Evolutionary conservation across 2,329 filamentous ascomycete genomes (phyloP), one percentile per base, ranked within the genome.

Genomic region (Paracoccidioides lutzii): DNA sequence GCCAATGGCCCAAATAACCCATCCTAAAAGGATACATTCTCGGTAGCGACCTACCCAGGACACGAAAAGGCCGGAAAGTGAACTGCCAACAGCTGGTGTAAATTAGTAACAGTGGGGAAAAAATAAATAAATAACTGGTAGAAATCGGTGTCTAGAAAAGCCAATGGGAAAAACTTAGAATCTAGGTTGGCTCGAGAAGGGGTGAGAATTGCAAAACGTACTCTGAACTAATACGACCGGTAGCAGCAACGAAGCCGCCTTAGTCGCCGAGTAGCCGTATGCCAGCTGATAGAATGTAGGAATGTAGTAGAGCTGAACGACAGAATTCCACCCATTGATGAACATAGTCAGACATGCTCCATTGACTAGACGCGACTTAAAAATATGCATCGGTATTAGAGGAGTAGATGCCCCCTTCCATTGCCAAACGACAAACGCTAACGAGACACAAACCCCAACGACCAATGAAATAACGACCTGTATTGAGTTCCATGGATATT

Each of bases 271-370:
- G 50, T 71, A 70, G 15, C 67, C 66, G 28, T 75, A 73, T 1
- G 77, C 78, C 54, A 82, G 78, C 63, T 84, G 81, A 46, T 80
- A 79, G 63, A 81, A 84, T 0, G 82, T 72, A 0, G 81, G 81
- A 2, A 84, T 70, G 60, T 80, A 84, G 65, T 83, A 84, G 2
- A 83, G 65, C 58, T 81, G 78, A n/a, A 79, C 74, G 30, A 81
- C 69, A 55, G 80, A 80, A 59, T 80, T 80, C 78, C 79, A 81
- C 3, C 79, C 78, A 52, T 81, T 80, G 62, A 81, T 75, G 40
- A 78, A 76, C 76, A 79, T 80, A 14, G 77, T 80, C 15, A 81
- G 59, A 57, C 76, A 80, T 0, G 78, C 76, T 1, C 79, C 78
- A 40, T 78, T 78, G 35, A 80, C 77, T 35, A 81, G 78, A 14